phyloP scores from a whole-genome alignment of 2,329 filamentous ascomycete species.

The Pseudogymnoascus sp. region DNA sequence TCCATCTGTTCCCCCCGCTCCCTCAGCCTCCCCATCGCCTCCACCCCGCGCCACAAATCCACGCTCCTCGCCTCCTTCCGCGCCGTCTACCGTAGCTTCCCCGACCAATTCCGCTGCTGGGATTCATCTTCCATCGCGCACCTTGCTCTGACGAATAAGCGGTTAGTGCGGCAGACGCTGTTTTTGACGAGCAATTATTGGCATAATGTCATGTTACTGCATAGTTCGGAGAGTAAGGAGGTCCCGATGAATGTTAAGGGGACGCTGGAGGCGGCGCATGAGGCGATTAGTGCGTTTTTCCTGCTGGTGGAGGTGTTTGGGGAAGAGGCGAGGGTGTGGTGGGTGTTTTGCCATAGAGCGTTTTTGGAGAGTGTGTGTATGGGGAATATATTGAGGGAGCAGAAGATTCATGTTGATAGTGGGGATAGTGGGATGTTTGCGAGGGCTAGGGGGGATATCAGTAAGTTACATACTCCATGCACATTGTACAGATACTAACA shows the following conservation, averaged over 20 bases:
- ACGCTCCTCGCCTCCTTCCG: slow-evolving; percentile 64
- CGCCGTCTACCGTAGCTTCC: slow-evolving; percentile 65
- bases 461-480: slow-evolving; percentile 35
- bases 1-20: slow-evolving; percentile 69
- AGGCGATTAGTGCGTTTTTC: slow-evolving; percentile 69
- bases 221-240: slow-evolving; percentile 60
- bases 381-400: slow-evolving; percentile 50
- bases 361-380: slow-evolving; percentile 71
- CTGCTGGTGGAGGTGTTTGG: slow-evolving; percentile 63
- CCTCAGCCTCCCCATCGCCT: slow-evolving; percentile 64
- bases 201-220: slow-evolving; percentile 74
- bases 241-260: slow-evolving; percentile 58
- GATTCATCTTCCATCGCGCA: slow-evolving; percentile 52
- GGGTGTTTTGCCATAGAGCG: slow-evolving; percentile 75
- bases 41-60: slow-evolving; percentile 60
- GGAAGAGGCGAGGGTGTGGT: slow-evolving; percentile 70
- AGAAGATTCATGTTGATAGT: slow-evolving; percentile 21
- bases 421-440: slow-evolving; percentile 37
- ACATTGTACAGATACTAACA: not conserved
- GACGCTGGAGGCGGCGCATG: slow-evolving; percentile 67
- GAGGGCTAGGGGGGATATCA: slow-evolving; percentile 53
- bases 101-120: slow-evolving; percentile 62
- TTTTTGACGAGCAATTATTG: slow-evolving; percentile 78
- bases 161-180: slow-evolving; percentile 65
- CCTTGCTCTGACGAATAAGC: slow-evolving; percentile 52